phyloP scores from a whole-genome alignment of 495 filamentous ascomycete species.

The Evernia prunastri region DNA sequence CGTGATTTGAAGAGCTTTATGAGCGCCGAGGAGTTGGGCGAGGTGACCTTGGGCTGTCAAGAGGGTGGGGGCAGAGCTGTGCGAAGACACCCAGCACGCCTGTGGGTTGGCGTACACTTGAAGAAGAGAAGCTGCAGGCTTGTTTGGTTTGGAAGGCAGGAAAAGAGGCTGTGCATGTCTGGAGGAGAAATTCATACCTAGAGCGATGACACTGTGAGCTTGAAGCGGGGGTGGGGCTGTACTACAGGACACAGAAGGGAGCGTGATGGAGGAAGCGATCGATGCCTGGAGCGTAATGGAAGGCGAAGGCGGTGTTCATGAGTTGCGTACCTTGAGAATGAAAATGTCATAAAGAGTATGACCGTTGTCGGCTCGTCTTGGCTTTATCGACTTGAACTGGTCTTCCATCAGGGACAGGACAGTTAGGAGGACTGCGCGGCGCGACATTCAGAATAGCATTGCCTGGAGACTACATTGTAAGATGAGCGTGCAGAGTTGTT shows the following conservation, averaged over 20 bases:
- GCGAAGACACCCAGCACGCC: too few species aligned
- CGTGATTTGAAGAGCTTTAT: too few species aligned
- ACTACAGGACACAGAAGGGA: not conserved
- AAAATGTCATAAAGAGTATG: not conserved
- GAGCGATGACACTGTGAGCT: not conserved
- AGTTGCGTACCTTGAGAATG: not conserved
- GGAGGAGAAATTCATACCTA: not conserved
- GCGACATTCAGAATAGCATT: not conserved
- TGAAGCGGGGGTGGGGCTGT: not conserved
- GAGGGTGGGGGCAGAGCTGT: too few species aligned
- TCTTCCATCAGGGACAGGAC: not conserved
- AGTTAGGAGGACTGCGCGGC: not conserved
- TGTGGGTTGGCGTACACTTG: too few species aligned
- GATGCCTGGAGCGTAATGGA: not conserved
- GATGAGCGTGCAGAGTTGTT: not conserved
- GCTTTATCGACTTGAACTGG: not conserved
- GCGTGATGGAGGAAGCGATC: not conserved
- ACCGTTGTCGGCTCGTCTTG: not conserved
- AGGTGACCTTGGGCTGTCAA: too few species aligned
- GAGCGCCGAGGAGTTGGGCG: too few species aligned
- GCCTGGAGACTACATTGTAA: not conserved
- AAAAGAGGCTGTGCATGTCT: not conserved
- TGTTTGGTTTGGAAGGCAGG: not conserved
- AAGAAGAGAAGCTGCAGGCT: too few species aligned
- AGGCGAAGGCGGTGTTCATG: not conserved